Base-by-base conservation (phyloP, 1,284 basidiomycete genomes). In the Macrocybe sp. region DNA sequence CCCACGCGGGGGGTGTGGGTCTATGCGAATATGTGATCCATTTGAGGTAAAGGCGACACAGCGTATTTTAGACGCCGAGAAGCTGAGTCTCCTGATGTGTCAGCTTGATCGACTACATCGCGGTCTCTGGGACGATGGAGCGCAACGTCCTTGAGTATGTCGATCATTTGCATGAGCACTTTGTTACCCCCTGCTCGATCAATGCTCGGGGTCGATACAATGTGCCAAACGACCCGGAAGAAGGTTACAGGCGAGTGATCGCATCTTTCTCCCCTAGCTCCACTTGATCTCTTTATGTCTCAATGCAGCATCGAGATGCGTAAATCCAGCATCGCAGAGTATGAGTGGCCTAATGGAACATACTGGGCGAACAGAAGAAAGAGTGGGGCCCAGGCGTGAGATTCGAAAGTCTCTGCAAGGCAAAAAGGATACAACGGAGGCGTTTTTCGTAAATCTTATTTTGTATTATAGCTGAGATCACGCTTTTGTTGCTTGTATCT, bases 1-100 rank as follows among this genome's bases (percentile, higher is more conserved):
- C 94, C 9, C 94, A 97, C 63, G 94, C 95, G 0, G 95, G 94
- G 37, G 94, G 94, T 56, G 94, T 97, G 36, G 95, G 95, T 4
- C 75, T 97, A 6, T 97, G 93, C 64, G 94, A 96, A 73, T 93
- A 95, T 65, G 89, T 92, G 29, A 89, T 93, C 56, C 89, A 93
- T 64, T 64, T 89, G 46, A 86, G 83, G 83, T 79, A 55, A 28
- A 68, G 7, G 12, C 22, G 14, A 40, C 11, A 40, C 32, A 16
- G 40, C 29, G 22, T 38, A 32, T 37, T 41, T 12, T 34, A 10
- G 22, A 22, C 22, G 22, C 22, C 22, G 22, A 22, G 22, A 22
- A 22, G 22, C 22, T 22, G 22, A 22, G 22, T 22, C 34, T 8
- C 29, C 16, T 35, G 28, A 10, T 32, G 28, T 12, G 28, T 1